These are phyloP conservation scores for Claviceps citrina DNA, from an alignment of 2,329 filamentous ascomycete species.

Conservation along the genomic window DNA sequence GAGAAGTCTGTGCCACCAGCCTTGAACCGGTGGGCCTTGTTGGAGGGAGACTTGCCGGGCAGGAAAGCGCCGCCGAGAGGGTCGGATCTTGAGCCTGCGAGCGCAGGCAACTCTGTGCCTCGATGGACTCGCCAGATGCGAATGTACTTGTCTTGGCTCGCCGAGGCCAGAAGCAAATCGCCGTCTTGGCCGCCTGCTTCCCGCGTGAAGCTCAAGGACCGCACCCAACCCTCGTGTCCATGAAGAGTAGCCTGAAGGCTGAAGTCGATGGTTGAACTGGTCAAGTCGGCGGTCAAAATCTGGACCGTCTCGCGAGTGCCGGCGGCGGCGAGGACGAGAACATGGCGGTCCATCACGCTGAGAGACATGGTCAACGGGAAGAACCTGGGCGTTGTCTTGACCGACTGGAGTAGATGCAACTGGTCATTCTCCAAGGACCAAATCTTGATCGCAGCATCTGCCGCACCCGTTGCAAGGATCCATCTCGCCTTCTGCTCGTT, in stretches of 20 bases:
- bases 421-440: constrained; percentile 49
- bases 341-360: constrained; percentile 37
- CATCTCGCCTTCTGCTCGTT: constrained; percentile 18
- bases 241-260: constrained; percentile 59
- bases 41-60: constrained; percentile 61
- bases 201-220: constrained; percentile 63
- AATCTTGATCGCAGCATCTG: constrained; percentile 56
- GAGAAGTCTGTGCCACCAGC: constrained; percentile 50
- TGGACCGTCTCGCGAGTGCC: constrained; percentile 76
- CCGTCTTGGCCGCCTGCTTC: constrained; percentile 39
- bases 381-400: constrained; percentile 60
- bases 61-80: constrained; percentile 41
- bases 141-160: constrained; percentile 95
- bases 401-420: constrained; percentile 47
- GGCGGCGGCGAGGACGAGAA: constrained; percentile 61
- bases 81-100: constrained; percentile 38
- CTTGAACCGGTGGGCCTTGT: constrained; percentile 71
- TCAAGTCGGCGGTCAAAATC: constrained; percentile 48
- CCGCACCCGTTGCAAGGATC: constrained; percentile 62
- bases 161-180: constrained; percentile 75
- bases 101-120: constrained; percentile 47
- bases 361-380: constrained; percentile 69
- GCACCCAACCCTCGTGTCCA: constrained; percentile 90
- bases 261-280: constrained; percentile 35
- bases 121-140: constrained; percentile 77